Evolutionary conservation across 2,329 filamentous ascomycete species (phyloP).

Genomic region (Hypoxylon rubiginosum): DNA sequence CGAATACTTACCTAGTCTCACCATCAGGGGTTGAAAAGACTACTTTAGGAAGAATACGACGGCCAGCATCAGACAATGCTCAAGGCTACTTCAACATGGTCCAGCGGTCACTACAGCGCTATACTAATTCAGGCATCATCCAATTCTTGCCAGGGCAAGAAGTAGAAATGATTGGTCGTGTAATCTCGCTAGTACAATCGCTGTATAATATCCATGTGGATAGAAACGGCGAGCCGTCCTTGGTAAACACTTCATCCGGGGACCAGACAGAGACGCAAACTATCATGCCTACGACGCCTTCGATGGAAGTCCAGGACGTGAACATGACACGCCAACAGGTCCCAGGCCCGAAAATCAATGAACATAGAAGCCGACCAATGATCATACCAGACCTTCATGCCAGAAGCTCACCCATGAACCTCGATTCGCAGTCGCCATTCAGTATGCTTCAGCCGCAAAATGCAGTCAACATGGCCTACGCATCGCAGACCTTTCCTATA

Average conservation of each 20-base stretch:
- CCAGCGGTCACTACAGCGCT: not conserved
- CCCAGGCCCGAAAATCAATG: constrained; percentile 1
- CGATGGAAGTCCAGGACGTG: not conserved
- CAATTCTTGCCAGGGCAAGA: constrained; percentile 19
- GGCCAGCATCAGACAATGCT: constrained; percentile 4
- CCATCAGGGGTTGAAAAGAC: constrained; percentile 17
- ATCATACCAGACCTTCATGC: constrained; percentile 8
- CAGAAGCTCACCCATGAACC: not conserved
- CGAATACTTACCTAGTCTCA: not conserved
- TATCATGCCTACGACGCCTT: constrained; percentile 12
- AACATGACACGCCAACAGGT: constrained; percentile 3
- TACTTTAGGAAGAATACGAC: constrained; percentile 4
- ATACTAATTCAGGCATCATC: constrained; percentile 3
- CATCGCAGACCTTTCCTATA: constrained; percentile 6
- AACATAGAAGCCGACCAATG: constrained; percentile 8
- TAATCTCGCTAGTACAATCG: constrained; percentile 16
- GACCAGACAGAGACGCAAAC: constrained; percentile 20
- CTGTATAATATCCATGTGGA: constrained; percentile 13
- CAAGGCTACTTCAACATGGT: constrained; percentile 8
- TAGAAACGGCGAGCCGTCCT: constrained; percentile 7
- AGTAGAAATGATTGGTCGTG: not conserved
- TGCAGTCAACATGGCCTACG: constrained; percentile 4
- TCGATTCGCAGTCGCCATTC: constrained; percentile 3
- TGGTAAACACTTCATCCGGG: constrained; percentile 20
- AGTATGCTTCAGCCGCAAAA: constrained; percentile 9